Conservation (phyloP, 2,329 filamentous ascomycete species). For the Coniochaeta ligniaria region DNA sequence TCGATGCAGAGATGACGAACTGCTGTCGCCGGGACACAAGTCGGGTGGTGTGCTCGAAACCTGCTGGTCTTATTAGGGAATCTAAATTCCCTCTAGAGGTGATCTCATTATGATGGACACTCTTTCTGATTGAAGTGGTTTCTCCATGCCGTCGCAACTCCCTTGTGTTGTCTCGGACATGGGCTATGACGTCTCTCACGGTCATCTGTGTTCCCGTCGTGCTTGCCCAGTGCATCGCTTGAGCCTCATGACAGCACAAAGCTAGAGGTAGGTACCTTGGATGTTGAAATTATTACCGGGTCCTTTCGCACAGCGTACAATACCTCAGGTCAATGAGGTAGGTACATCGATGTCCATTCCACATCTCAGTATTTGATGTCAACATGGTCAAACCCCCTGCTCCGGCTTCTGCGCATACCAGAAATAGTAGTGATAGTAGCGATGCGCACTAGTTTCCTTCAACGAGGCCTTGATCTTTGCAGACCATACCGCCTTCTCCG, state of each 20-base stretch:
- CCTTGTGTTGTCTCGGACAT: background rate
- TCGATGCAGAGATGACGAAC: background rate
- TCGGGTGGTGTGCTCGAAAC: background rate
- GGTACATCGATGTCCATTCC: background rate
- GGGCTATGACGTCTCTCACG: background rate
- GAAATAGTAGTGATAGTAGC: constrained; percentile 6
- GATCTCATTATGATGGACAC: background rate
- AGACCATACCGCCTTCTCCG: constrained; percentile 48
- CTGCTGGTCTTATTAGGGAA: background rate
- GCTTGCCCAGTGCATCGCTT: background rate
- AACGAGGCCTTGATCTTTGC: constrained; percentile 12
- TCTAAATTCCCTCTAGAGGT: background rate
- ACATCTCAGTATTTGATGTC: background rate
- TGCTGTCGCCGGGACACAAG: background rate
- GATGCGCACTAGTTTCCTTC: constrained; percentile 2
- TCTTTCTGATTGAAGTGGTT: background rate
- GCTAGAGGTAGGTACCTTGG: no score
- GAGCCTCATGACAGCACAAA: background rate
- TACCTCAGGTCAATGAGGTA: no score
- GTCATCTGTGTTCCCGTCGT: background rate
- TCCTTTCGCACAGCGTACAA: no score
- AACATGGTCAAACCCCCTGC: background rate
- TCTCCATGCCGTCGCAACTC: background rate
- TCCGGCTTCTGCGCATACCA: constrained; percentile 12
- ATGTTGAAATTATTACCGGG: background rate